Evolutionary conservation across 2,329 filamentous ascomycete genomes (phyloP).

Genomic region (Dryadomyces quercivorus): DNA sequence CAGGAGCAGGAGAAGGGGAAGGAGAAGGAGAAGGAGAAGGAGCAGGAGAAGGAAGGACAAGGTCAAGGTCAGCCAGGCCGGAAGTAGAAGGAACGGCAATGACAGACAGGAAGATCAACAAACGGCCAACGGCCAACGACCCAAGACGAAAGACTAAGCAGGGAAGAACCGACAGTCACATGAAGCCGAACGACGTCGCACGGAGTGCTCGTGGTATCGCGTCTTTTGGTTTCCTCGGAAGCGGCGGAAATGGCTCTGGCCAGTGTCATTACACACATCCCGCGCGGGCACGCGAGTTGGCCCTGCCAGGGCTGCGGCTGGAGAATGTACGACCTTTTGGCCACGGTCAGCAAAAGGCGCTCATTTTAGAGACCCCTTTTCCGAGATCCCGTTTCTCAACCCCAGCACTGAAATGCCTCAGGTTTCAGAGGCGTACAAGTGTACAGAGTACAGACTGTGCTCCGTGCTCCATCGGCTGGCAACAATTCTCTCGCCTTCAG

Average conservation of each 20-base stretch:
- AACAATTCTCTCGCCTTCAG: not conserved
- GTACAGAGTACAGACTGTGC: too few relatives aligned
- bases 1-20: not conserved
- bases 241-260: not conserved
- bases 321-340: too few relatives aligned
- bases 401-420: not conserved
- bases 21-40: not conserved
- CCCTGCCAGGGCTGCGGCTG: not conserved
- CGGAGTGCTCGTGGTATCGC: not conserved
- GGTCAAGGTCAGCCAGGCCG: too few relatives aligned
- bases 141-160: too few relatives aligned
- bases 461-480: too few relatives aligned
- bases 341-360: too few relatives aligned
- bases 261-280: not conserved
- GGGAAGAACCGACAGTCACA: too few relatives aligned
- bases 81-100: not conserved
- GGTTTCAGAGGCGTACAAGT: too few relatives aligned
- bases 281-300: not conserved
- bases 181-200: not conserved
- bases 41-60: not conserved
- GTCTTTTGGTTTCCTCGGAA: not conserved
- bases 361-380: too few relatives aligned
- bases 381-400: too few relatives aligned
- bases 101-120: not conserved
- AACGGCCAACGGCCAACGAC: too few relatives aligned